Evolutionary conservation across 2,329 filamentous ascomycete genomes (phyloP), one percentile per base, ranked within the genome.

Genomic region (Apiospora hydei): DNA sequence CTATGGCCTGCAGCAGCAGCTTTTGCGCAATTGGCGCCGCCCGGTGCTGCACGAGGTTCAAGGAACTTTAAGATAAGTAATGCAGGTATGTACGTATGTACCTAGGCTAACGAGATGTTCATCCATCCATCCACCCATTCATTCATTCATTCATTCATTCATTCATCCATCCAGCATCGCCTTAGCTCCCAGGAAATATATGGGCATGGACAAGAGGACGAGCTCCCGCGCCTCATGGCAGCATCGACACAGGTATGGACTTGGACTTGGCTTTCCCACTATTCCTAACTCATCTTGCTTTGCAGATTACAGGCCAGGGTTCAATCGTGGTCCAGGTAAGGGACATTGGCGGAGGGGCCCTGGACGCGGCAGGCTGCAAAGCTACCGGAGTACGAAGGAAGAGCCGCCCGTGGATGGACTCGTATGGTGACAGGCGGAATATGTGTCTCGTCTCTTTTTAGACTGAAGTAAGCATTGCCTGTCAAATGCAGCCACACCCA

Each of bases 21-120:
- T 64, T 68, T 46, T 38, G 67, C 67, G 67, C 67, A 68, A 68
- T 68, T 68, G n/a, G 67, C 67, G 67, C 57, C 34, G 53, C 30
- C 30, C 30, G 18, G 34, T 64, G 57, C 18, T 64, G 57, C 57
- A 64, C 57, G 34, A 38, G 8, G 21, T 64, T 47, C 41, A 47
- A 68, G 43, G 46, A 16, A 68, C 34, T 44, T 26, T 67, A 43
- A 43, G 67, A n/a, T 68, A 66, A 21, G n/a, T 51, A 38, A 38
- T 38, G 34, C 7, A 38, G 1, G 26, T 30, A 30, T 30, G 26
- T 30, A 38, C 5, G 34, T 38, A 64, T 24, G 34, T 64, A 64
- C 57, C 57, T 41, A 38, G 11, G 57, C 34, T 21, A 64, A 38
- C 34, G 30, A 41, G 34, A 38, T 4, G n/a, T 26, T 14, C n/a